Conservation (phyloP, 108 stramenopile species). For the Fragilaria radians region DNA sequence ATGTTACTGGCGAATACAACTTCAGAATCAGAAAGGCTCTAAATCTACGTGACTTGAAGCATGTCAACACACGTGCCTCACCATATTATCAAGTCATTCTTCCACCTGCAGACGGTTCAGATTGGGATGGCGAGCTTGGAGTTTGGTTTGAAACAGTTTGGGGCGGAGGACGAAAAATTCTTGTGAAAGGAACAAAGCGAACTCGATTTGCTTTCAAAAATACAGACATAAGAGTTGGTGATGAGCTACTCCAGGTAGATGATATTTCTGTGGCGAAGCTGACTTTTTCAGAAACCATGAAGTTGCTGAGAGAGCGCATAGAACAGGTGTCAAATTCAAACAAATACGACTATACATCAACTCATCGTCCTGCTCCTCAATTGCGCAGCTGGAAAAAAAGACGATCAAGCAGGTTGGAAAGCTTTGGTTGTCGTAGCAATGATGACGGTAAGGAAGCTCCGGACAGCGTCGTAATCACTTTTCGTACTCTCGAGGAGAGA, state of each 20-base stretch:
- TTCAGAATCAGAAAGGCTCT: constrained; percentile 40
- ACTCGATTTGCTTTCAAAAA: constrained; percentile 72
- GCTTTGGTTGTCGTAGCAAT: neutral
- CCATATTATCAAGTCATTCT: constrained; percentile 72
- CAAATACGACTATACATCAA: neutral
- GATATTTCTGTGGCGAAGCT: constrained; percentile 47
- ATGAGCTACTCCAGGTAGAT: constrained; percentile 85
- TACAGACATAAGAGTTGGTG: constrained; percentile 86
- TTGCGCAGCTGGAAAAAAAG: neutral
- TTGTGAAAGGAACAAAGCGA: constrained; percentile 87
- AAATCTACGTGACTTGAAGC: constrained; percentile 57
- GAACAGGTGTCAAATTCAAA: constrained; percentile 12
- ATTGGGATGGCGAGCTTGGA: constrained; percentile 80
- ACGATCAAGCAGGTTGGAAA: constrained; percentile 1
- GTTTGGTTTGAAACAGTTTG: constrained; percentile 95
- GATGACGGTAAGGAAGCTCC: constrained; percentile 7
- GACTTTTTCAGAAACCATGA: constrained; percentile 84
- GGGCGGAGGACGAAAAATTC: constrained; percentile 63
- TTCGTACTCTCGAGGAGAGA: constrained; percentile 86
- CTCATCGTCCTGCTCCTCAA: neutral
- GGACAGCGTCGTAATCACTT: constrained; percentile 53
- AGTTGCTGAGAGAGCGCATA: constrained; percentile 47
- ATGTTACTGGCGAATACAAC: constrained; percentile 57
- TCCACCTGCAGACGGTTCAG: constrained; percentile 40
- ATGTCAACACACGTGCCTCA: constrained; percentile 65